Percentiles rank a stretch among this genome's conserved stretches.
phyloP scores from a whole-genome alignment of 257 asterid genomes.

The Datura wrightii region DNA sequence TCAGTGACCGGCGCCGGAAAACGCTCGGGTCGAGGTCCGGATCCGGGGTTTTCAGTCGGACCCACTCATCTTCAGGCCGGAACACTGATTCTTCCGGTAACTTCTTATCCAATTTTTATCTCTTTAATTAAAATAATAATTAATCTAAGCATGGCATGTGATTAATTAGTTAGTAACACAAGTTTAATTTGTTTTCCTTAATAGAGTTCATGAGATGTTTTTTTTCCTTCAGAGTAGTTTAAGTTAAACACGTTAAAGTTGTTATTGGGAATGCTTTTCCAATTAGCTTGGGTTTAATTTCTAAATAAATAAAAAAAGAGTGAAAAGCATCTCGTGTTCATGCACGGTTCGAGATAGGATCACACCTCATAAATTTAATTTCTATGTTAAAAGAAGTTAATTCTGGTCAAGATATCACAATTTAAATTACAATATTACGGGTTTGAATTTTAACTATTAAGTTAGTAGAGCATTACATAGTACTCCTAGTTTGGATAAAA shows the following conservation, averaged over 20 bases:
- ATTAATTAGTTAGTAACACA: not conserved
- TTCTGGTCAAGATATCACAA: not conserved
- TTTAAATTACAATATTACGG: not conserved
- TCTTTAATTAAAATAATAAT: not conserved
- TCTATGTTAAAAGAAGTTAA: not conserved
- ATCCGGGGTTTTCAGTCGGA: conserved; percentile 44
- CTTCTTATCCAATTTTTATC: conserved; percentile 2
- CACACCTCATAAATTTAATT: no score
- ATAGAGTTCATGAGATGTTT: conserved; percentile 1
- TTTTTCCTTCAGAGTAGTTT: not conserved
- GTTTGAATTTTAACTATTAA: no score
- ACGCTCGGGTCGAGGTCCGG: conserved; percentile 31
- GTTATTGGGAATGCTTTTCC: not conserved
- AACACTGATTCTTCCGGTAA: conserved; percentile 74
- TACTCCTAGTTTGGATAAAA: no score
- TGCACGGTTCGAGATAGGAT: no score
- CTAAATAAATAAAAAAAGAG: not conserved
- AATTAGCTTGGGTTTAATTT: conserved; percentile 3
- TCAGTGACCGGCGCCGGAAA: conserved; percentile 60
- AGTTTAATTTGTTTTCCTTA: not conserved
- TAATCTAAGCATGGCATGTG: not conserved
- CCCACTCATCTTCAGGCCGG: conserved; percentile 42
- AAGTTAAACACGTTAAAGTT: not conserved
- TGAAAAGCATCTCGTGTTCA: not conserved
- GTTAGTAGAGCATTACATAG: no score